Conservation (phyloP, 2,329 filamentous ascomycete species). For the Neofusicoccum sp. region DNA sequence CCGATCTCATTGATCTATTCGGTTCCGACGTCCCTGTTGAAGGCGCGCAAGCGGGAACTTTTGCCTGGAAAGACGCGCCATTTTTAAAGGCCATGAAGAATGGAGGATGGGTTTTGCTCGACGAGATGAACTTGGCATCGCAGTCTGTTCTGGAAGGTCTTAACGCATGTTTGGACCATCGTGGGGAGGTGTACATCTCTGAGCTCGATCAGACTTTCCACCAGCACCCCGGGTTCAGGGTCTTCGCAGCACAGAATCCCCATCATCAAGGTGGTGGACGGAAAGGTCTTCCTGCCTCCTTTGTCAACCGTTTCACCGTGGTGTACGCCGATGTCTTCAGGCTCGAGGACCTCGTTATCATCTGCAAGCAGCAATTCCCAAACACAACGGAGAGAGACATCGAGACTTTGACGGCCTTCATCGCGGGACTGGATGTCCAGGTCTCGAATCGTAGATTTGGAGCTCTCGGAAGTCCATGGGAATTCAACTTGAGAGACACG, state of each 20-base stretch:
- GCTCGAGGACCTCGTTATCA: slow-evolving; percentile 76
- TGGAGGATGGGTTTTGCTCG: slow-evolving; percentile 93
- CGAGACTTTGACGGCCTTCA: slow-evolving; percentile 72
- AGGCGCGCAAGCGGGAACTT: slow-evolving; percentile 85
- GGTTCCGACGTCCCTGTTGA: slow-evolving; percentile 95
- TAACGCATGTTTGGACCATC: slow-evolving; percentile 94
- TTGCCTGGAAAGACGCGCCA: slow-evolving; percentile 93
- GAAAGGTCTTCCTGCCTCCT: slow-evolving; percentile 92
- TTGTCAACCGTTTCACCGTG: slow-evolving; percentile 97
- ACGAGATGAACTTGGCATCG: slow-evolving; percentile 98
- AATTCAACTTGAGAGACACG: slow-evolving; percentile 91
- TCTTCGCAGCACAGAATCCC: slow-evolving; percentile 97
- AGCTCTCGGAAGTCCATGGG: slow-evolving; percentile 76
- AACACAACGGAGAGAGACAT: slow-evolving; percentile 62
- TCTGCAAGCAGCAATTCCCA: slow-evolving; percentile 79
- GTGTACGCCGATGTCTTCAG: slow-evolving; percentile 94
- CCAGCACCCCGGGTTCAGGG: slow-evolving; percentile 83
- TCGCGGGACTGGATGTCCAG: slow-evolving; percentile 75
- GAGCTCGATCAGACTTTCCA: slow-evolving; percentile 94
- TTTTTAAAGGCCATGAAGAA: slow-evolving; percentile 96
- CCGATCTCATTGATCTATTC: slow-evolving; percentile 95
- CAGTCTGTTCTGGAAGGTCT: slow-evolving; percentile 95
- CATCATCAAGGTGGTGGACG: slow-evolving; percentile 95
- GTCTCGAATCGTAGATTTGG: slow-evolving; percentile 62
- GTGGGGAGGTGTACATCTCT: slow-evolving; percentile 92